Base-by-base conservation (phyloP, 805 yeast species). In the Soucietia sequanensis region DNA sequence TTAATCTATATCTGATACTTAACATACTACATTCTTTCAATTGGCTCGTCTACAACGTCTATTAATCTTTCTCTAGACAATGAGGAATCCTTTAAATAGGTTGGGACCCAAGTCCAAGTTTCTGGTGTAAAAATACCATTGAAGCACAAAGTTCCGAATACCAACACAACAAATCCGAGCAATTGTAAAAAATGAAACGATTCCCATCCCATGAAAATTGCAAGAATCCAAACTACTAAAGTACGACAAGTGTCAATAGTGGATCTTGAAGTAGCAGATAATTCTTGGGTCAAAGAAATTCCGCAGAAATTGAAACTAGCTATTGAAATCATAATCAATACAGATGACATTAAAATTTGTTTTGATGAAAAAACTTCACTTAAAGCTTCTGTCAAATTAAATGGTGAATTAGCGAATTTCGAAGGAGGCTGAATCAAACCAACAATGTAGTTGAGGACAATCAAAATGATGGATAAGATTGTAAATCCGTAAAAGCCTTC, bases 231-330 rank as follows among this genome's bases (percentile, higher is more conserved):
- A 12, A 85, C 90, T 18, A 82, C 58, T 16, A 84, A 58, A 0
- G 93, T 84, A 44, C 95, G 70, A 39, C 84, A 80, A 0, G 89
- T 80, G 50, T 85, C 95, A 33, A 85, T 75, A 2, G 93, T 85
- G 15, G 88, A 79, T 50, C 93, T 68, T 2, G 90, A 72, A 1
- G 95, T 84, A 22, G 95, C 93, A 34, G 84, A 79, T 31, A 84
- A 52, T 30, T 62, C 60, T 32, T 75, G 69, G 2, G 95, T 85
- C 24, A 85, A 62, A 6, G 86, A 71, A 25, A 84, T 72, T 2
- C 95, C 95, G 47, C 80, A 79, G 55, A 70, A 80, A 57, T 85
- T 85, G 71, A 85, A 85, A 4, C 72, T 48, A 2, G 88, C 77
- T 41, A 85, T 84, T 6, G 84, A 81, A 2, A 80, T 32, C 91